These are phyloP conservation scores for Penicillium nordicum DNA, from an alignment of 2,329 filamentous ascomycete species.

Conservation along the genomic window DNA sequence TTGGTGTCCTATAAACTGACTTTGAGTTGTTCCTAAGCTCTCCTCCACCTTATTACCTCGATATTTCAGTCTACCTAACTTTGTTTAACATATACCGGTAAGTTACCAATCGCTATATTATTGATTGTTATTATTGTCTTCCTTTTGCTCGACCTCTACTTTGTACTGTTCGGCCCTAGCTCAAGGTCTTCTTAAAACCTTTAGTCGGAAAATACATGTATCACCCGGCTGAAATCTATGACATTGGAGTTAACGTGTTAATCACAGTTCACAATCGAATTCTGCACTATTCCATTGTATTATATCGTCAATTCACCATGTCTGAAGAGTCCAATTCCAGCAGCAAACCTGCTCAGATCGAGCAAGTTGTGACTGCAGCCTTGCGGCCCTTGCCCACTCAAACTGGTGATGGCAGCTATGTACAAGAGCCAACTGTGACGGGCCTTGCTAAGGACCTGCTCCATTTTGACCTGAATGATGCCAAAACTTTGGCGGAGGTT, in stretches of 20 bases:
- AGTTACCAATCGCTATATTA: background rate
- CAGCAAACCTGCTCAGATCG: constrained; percentile 38
- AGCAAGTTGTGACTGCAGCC: constrained; percentile 41
- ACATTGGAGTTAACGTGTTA: background rate
- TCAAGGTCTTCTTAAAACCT: background rate
- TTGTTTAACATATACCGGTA: background rate
- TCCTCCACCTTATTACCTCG: background rate
- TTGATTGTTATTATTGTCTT: background rate
- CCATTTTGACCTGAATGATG: constrained; percentile 47
- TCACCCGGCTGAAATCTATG: background rate
- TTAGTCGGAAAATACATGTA: background rate
- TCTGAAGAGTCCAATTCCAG: constrained; percentile 21
- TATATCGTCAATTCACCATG: constrained; percentile 16
- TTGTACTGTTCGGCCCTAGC: background rate
- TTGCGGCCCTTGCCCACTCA: constrained; percentile 42
- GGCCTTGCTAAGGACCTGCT: constrained; percentile 46
- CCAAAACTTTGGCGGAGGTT: constrained; percentile 40
- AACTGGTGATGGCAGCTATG: constrained; percentile 42
- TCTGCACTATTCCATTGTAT: background rate
- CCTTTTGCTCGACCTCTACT: background rate
- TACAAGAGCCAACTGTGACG: constrained; percentile 33
- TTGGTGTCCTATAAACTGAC: background rate
- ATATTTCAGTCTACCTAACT: background rate
- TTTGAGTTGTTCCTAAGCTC: background rate
- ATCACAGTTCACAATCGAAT: background rate